Evolutionary conservation across 1,139 yeast species (phyloP).

Genomic region (Scheffersomyces cryptocercus): DNA sequence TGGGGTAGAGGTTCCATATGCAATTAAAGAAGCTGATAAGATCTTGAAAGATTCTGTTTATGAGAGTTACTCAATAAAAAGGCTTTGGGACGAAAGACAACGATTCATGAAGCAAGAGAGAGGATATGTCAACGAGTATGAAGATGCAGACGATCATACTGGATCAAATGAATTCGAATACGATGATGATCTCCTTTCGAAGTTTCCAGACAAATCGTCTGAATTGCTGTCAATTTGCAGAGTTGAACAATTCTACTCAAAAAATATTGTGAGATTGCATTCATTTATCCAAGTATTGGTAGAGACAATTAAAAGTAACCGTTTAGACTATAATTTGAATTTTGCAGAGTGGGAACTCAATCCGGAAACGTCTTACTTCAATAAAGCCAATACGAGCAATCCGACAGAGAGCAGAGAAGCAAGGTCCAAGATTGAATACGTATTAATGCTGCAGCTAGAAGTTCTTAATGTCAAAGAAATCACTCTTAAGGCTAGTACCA

Average conservation of each 20-base stretch:
- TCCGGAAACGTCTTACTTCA: conserved; percentile 31
- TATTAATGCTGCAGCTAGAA: conserved; percentile 50
- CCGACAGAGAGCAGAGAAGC: conserved; percentile 14
- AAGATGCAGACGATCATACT: conserved; percentile 6
- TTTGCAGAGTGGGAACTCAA: conserved; percentile 42
- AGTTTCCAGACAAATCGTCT: conserved; percentile 32
- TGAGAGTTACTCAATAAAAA: conserved; percentile 64
- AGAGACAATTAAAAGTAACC: conserved; percentile 58
- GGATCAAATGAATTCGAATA: conserved; percentile 21
- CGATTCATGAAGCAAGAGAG: conserved; percentile 75
- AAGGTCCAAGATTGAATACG: conserved; percentile 23
- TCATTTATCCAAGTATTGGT: conserved; percentile 65
- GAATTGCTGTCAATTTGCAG: conserved; percentile 50
- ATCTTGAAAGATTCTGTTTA: conserved; percentile 63
- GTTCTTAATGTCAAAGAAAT: conserved; percentile 62
- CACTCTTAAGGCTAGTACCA: conserved; percentile 61
- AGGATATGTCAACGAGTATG: conserved; percentile 51
- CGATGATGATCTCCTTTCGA: conserved; percentile 14
- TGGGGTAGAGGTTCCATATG: conserved; percentile 56
- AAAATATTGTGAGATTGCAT: conserved; percentile 54
- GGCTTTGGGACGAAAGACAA: conserved; percentile 72
- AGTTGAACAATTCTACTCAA: conserved; percentile 61
- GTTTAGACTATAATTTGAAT: conserved; percentile 35
- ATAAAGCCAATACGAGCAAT: conserved; percentile 1
- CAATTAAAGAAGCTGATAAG: conserved; percentile 71